A percentile compares a stretch with the other conserved stretches of the same genome.
These are phyloP conservation scores for Funneliformis mosseae DNA, from an alignment of 192 early-diverging fungal species.

Conservation along the genomic window DNA sequence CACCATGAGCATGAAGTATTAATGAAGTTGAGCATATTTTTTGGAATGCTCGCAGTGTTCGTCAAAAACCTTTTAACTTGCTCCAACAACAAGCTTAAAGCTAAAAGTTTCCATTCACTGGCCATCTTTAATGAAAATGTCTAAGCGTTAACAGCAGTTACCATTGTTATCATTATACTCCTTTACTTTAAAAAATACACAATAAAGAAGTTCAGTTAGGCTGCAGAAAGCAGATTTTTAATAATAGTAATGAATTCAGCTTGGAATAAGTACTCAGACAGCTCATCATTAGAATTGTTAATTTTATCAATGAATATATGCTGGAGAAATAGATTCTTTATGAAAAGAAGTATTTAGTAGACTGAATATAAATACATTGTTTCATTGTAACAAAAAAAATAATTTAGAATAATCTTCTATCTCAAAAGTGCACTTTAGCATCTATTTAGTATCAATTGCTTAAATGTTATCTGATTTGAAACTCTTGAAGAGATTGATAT, in stretches of 20 bases:
- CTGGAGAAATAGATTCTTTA: background rate
- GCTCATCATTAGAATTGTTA: background rate
- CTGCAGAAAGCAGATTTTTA: background rate
- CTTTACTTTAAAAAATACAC: conserved; percentile 1
- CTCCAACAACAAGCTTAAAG: background rate
- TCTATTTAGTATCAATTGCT: background rate
- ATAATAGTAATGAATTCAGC: background rate
- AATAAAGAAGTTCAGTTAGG: background rate
- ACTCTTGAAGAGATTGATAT: background rate
- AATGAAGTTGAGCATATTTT: background rate
- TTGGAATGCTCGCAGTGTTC: background rate
- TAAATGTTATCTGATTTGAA: background rate
- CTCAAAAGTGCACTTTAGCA: background rate
- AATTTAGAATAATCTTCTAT: background rate
- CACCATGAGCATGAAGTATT: background rate
- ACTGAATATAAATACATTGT: background rate
- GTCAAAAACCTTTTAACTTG: background rate
- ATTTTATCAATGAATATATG: background rate
- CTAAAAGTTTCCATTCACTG: background rate
- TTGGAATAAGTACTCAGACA: conserved; percentile 13
- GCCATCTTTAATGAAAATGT: background rate
- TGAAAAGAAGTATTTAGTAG: background rate
- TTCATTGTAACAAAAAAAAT: background rate
- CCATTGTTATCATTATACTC: background rate
- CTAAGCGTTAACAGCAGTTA: background rate